A percentile compares a stretch with the other conserved stretches of the same genome.
These are phyloP conservation scores for Fusarium veterinarium DNA, from an alignment of 2,329 filamentous ascomycete species.

Conservation along the genomic window DNA sequence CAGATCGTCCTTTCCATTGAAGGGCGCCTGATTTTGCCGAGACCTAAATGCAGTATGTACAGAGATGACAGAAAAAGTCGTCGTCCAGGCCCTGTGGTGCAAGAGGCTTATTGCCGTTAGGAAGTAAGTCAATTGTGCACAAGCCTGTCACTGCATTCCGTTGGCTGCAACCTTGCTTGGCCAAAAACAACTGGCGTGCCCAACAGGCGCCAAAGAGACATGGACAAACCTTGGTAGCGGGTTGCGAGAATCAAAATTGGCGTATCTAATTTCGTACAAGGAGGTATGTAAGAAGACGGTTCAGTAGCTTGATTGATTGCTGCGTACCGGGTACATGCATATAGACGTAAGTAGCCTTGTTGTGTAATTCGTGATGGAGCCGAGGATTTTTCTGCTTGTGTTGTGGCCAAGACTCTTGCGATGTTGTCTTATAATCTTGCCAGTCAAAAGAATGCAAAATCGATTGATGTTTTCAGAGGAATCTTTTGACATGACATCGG, in stretches of 20 bases:
- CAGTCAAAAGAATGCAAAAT: slow-evolving; percentile 12
- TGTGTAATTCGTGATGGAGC: slow-evolving; percentile 5
- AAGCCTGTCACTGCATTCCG: slow-evolving; percentile 33
- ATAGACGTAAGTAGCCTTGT: slow-evolving; percentile 10
- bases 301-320: slow-evolving; percentile 22
- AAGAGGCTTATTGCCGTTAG: slow-evolving; percentile 39
- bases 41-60: slow-evolving; percentile 9
- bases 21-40: slow-evolving; percentile 33
- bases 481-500: slow-evolving; percentile 1
- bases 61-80: not conserved
- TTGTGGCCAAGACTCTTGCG: slow-evolving; percentile 8
- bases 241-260: slow-evolving; percentile 15
- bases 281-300: slow-evolving; percentile 26
- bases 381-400: slow-evolving; percentile 10
- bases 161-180: slow-evolving; percentile 29
- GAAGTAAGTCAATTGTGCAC: slow-evolving; percentile 31
- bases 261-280: slow-evolving; percentile 22
- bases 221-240: slow-evolving; percentile 22
- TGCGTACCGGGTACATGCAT: slow-evolving; percentile 17
- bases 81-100: slow-evolving; percentile 19
- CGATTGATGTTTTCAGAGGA: not conserved
- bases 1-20: not conserved
- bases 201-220: slow-evolving; percentile 14
- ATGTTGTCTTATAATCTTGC: slow-evolving; percentile 11
- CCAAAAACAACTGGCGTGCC: slow-evolving; percentile 29